Base-by-base conservation (phyloP, 2,329 filamentous ascomycete genomes). In the Scedosporium minutisporum region DNA sequence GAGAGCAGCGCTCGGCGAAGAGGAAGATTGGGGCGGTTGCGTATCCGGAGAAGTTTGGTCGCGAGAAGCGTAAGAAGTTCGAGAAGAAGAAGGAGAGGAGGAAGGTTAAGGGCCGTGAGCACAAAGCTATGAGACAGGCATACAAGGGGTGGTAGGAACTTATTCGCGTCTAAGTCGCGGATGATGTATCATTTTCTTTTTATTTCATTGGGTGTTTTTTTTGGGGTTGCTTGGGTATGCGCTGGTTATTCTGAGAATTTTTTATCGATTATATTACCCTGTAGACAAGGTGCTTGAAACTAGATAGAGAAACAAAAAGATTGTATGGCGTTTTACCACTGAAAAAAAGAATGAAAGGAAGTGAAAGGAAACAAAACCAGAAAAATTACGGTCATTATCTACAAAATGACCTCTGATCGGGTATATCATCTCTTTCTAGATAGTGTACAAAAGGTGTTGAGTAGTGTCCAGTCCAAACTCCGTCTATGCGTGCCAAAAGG, bases 21-120 rank as follows among this genome's bases (percentile, higher is more conserved):
- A 84, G 95, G 69, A 90, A 91, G 75, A 90, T 97, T 66, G 93
- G 96, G 72, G 90, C 90, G 10, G 87, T 99, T 25, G 83, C 83
- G 59, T 85, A 89, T 70, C 95, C 95, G 1, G 93, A 95, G 76
- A 88, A 82, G 71, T 86, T 87, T 68, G 90, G 87, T 29, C 80
- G 82, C 70, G 87, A 89, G 68, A 97, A 97, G 85, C 86, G 84
- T 72, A 90, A 88, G 78, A 92, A 88, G 79, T 82, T 89, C 65
- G 91, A 95, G 72, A 86, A 87, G 78, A 95, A 95, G 80, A 92
- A 87, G 77, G 88, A 88, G 68, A 86, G 87, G 74, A 86, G 87
- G 73, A 96, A 91, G 82, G 89, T 88, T 74, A 90, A 85, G 74
- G 88, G 89, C 0, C 77, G 80, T 67, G 88, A 91, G 76, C 86